Evolutionary conservation across 1,284 basidiomycete genomes (phyloP), one percentile per base, ranked within the genome.

Genomic region (Paramarasmius palmivorus): DNA sequence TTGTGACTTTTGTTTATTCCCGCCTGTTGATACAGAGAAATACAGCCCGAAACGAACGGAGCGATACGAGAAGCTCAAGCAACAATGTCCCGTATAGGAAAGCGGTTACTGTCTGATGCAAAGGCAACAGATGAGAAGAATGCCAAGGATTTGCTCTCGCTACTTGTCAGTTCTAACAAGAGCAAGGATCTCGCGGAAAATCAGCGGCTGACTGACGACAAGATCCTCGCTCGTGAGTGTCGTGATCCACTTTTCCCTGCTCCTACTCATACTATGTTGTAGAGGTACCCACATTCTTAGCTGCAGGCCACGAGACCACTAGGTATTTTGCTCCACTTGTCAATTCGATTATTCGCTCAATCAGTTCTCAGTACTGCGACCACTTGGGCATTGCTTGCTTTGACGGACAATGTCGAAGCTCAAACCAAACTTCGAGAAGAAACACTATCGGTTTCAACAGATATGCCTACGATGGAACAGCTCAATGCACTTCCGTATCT

Each of bases 391-490:
- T 70, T 94, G 0, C 88, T 77, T 64, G 77, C 81, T 0, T 79
- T 95, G 2, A 69, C 82, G 0, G 73, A 75, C 38, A 59, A 81
- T 46, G 79, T 76, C 0, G 71, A 76, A 0, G 70, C 83, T 0
- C 92, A 95, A 65, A 66, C 62, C 10, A 83, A 82, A 57, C 78
- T 95, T 0, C 82, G 91, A 1, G 73, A 79, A 2, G 93, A 96
- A 64, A 71, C 90, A 0, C 59, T 74, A 6, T 61, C 68, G 0
- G 62, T 84, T 8, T 63, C 69, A 2, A 76, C 74, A 0, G 81
- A 85, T n/a, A 73, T 64, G 3, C 81, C 81, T 0, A 75, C 79
- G 0, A 83, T 84, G 79, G 85, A 86, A 12, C 75, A 84, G 45
- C 72, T 87, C n/a, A 77, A 79, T 53, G 66, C 73, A 0, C 70